Evolutionary conservation across 2,329 filamentous ascomycete species (phyloP).

Genomic region (Penicillium sp.): DNA sequence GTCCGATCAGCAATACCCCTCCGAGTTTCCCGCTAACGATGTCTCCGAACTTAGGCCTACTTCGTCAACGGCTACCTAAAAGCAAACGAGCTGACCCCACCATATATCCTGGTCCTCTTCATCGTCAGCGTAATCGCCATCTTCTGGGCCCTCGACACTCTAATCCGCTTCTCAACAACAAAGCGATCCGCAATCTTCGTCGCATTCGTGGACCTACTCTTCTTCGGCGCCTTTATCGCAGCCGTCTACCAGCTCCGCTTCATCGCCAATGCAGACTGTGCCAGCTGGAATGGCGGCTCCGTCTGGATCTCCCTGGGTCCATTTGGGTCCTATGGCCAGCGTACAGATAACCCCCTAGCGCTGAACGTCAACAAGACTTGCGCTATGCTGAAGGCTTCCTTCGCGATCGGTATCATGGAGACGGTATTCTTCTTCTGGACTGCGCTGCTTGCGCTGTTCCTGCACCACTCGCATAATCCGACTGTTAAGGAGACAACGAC

Average conservation of each 20-base stretch:
- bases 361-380: conserved; percentile 71
- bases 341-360: conserved; percentile 50
- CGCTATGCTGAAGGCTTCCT: conserved; percentile 87
- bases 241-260: conserved; percentile 59
- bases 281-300: conserved; percentile 53
- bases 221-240: conserved; percentile 64
- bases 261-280: conserved; percentile 66
- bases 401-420: conserved; percentile 89
- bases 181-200: conserved; percentile 61
- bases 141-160: conserved; percentile 61
- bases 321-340: conserved; percentile 55
- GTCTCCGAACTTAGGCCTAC: conserved; percentile 45
- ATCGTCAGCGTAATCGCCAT: conserved; percentile 62
- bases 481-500: conserved; percentile 41
- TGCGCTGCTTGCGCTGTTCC: conserved; percentile 62
- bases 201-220: conserved; percentile 60
- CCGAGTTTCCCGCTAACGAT: neutral
- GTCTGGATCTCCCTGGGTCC: conserved; percentile 63
- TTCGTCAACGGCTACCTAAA: conserved; percentile 62
- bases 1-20: conserved; percentile 2
- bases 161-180: conserved; percentile 60
- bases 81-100: conserved; percentile 58
- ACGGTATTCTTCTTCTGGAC: conserved; percentile 77
- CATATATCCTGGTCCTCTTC: conserved; percentile 63
- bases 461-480: conserved; percentile 36